A percentile compares a stretch with the other conserved stretches of the same genome.
Conservation (phyloP, 345 rosid species). For the Microthlaspi erraticum region DNA sequence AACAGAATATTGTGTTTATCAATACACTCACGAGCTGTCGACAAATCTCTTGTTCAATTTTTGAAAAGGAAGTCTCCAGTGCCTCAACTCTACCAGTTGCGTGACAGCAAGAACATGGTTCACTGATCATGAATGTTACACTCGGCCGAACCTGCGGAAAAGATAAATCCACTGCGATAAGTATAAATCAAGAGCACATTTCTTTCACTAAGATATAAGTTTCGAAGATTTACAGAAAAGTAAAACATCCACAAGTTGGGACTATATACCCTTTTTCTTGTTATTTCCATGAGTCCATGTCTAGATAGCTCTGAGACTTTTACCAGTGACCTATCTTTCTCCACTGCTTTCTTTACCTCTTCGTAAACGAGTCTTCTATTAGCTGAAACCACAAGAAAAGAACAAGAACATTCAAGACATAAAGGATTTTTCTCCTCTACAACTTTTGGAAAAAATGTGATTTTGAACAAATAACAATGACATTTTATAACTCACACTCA, state of each 20-base stretch:
- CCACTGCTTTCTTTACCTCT: slow-evolving; percentile 91
- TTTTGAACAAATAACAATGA: slow-evolving; percentile 27
- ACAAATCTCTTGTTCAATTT: slow-evolving; percentile 93
- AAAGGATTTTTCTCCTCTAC: slow-evolving; percentile 6
- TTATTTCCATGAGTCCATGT: slow-evolving; percentile 98
- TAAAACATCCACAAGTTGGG: slow-evolving; percentile 27
- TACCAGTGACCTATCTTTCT: slow-evolving; percentile 86
- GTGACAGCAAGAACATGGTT: slow-evolving; percentile 91
- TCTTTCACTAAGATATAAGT: neutral
- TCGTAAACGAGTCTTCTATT: slow-evolving; percentile 89
- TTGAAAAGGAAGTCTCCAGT: slow-evolving; percentile 88
- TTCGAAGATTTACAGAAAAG: slow-evolving; percentile 29
- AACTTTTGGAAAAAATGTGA: neutral
- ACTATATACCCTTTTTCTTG: slow-evolving; percentile 92
- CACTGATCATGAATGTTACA: slow-evolving; percentile 94
- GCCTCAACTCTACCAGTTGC: slow-evolving; percentile 99
- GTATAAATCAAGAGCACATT: slow-evolving; percentile 13
- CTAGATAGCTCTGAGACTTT: slow-evolving; percentile 92
- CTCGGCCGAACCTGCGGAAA: slow-evolving; percentile 88
- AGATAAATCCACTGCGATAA: slow-evolving; percentile 4
- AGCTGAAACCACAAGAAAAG: slow-evolving; percentile 58
- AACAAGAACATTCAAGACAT: slow-evolving; percentile 5
- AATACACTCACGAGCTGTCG: slow-evolving; percentile 73
- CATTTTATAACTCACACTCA: slow-evolving; percentile 65
- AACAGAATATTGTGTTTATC: neutral